These are phyloP conservation scores for Cynara cardunculus DNA, from an alignment of 129 eudicot genomes.

Conservation along the genomic window DNA sequence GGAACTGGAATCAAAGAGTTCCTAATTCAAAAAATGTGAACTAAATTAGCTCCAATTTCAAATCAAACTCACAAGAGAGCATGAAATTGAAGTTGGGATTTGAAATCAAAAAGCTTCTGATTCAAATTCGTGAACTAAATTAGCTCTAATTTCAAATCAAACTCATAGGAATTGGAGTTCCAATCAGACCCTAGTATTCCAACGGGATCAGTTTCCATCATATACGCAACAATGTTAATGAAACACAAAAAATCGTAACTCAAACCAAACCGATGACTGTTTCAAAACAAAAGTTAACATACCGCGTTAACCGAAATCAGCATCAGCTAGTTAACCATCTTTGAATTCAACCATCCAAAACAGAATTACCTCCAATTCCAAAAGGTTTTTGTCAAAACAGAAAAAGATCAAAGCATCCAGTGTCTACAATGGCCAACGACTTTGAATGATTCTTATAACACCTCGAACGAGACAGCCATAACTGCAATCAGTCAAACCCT, in stretches of 20 bases:
- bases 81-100: not conserved
- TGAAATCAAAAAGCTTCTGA: not conserved
- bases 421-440: not conserved
- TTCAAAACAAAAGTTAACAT: not conserved
- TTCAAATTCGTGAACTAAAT: not conserved
- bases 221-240: too few species aligned
- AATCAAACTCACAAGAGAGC: not conserved
- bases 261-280: not conserved
- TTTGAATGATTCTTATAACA: slow-evolving; percentile 4
- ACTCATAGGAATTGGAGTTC: not conserved
- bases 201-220: not conserved
- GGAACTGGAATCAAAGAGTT: not conserved
- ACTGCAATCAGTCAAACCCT: slow-evolving; percentile 7
- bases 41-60: not conserved
- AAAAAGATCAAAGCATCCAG: not conserved
- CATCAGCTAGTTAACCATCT: not conserved
- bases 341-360: not conserved
- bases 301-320: not conserved
- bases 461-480: not conserved
- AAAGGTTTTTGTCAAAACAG: not conserved
- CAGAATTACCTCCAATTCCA: not conserved
- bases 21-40: not conserved
- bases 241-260: not conserved
- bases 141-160: not conserved
- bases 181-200: not conserved